A percentile compares a stretch with the other conserved stretches of the same genome.
These are phyloP conservation scores for Lycium barbarum DNA, from an alignment of 257 asterid species.

Conservation along the genomic window DNA sequence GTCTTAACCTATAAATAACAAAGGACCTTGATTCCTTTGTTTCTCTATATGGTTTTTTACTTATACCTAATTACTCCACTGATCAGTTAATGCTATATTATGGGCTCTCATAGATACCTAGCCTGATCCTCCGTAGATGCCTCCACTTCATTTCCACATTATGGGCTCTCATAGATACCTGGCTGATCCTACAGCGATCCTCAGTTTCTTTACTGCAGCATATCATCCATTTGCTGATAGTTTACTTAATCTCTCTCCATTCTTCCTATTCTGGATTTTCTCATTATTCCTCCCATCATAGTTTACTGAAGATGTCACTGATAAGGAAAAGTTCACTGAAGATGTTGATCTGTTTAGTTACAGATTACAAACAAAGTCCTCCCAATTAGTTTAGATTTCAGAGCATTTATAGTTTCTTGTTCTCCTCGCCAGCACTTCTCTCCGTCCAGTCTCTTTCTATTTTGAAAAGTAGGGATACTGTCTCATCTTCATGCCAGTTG, in stretches of 20 bases:
- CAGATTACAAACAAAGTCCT: conserved; percentile 11
- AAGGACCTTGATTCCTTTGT: neutral
- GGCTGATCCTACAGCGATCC: conserved; percentile 10
- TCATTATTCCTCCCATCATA: neutral
- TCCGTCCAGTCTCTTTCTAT: neutral
- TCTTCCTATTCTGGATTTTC: neutral
- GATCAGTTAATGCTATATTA: neutral
- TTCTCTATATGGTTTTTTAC: neutral
- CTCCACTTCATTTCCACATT: conserved; percentile 23
- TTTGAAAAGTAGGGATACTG: neutral
- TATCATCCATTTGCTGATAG: neutral
- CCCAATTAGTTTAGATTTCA: neutral
- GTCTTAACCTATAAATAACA: neutral
- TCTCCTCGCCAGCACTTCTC: conserved; percentile 7
- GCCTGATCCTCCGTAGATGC: conserved; percentile 5
- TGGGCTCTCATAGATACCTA: conserved; percentile 16
- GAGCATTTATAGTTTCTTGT: neutral
- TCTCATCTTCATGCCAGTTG: conserved; percentile 16
- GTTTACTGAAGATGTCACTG: conserved; percentile 6
- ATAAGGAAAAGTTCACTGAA: neutral
- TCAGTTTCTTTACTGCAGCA: neutral
- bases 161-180: conserved; percentile 19
- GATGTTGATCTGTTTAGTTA: neutral
- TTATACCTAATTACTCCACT: neutral
- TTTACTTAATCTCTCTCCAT: neutral